Evolutionary conservation across 108 stramenopile species (phyloP), one percentile per base, ranked within the genome.

Genomic region (Seminavis robusta): DNA sequence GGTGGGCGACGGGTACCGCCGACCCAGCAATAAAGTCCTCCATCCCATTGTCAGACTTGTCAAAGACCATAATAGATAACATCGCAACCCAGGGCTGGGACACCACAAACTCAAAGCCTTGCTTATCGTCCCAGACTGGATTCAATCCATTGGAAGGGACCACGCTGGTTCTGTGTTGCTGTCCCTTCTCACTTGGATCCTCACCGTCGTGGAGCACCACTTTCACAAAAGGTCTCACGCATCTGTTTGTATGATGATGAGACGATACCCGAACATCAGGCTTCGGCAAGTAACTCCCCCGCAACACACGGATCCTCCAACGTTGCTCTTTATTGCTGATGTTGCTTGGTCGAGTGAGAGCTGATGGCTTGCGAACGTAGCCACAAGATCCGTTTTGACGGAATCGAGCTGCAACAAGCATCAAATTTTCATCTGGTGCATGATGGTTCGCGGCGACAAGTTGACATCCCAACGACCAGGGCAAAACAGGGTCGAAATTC

Each of bases 321-420:
- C 59, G 51, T 54, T 72, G 62, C 24, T 67, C 52, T 33, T 56
- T 50, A 31, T 70, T 67, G 10, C 31, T 52, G 54, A 59, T 64
- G 27, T 57, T n/a, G 46, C 21, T 1, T 31, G 17, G 41, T 59
- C 52, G 40, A 38, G 53, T 29, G 37, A 92, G 40, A 40, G 69
- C 57, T 57, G 69, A 61, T 10, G 97, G 97, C 63, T 98, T 97
- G 4, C 97, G 72, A 10, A 97, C 87, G 72, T 99, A 99, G 6
- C 98, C 98, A 47, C 77, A 84, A 16, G 75, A 85, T 17, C 96
- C 96, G 68, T 95, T 96, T 23, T 79, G 70, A 27, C 88, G 77
- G 62, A 96, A 98, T 16, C 88, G 79, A 20, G 95, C 97, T 61
- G 92, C 90, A 52, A 95, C 95, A 40, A 95, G 54, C 28, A 90